Base-by-base conservation (phyloP, 352 stramenopile genomes). In the Pythium apleroticum region DNA sequence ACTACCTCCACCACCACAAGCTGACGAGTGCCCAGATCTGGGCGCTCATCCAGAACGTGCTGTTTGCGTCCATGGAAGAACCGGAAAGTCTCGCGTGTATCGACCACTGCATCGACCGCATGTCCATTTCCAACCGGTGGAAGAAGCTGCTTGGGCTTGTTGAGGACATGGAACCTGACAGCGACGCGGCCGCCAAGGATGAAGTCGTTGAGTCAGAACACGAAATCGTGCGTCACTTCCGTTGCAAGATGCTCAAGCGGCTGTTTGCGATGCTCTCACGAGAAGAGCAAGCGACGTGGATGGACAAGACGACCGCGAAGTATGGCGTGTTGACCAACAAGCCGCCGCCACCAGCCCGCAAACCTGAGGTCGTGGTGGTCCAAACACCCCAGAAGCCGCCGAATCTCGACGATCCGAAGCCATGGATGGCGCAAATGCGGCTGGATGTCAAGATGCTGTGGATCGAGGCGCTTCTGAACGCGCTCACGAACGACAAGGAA, bases 391-490 rank as follows among this genome's bases (percentile, higher is more conserved):
- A 76, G 24, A 75, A 71, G 54, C 62, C 57, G 6, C 60, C 70
- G 17, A 80, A 68, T 30, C 19, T 85, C 2, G 71, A 74, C 3
- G 78, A 87, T 20, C 76, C 78, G 0, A 63, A 71, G 3, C 11
- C 45, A 0, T 62, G 77, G 14, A 33, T 90, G 1, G 4, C 65
- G 1, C 43, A 59, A 30, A 85, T 90, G 79, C 71, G 66, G 20
- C 55, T 80, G 8, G 74, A 89, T n/a, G 24, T 77, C 48, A 92
- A 90, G 45, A 78, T 92, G 53, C 63, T 66, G 7, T 90, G 83
- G 83, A 57, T 90, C 31, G 78, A 92, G 10, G 69, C 68, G 17
- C 60, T 90, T 27, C 35, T 90, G 30, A 60, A 77, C 0, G 64
- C 58, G 1, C 60, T 90, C 3, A 35, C 74, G 15, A 77, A 30